Base-by-base conservation (phyloP, 2,329 filamentous ascomycete species). In the Coniochaeta prunicola region DNA sequence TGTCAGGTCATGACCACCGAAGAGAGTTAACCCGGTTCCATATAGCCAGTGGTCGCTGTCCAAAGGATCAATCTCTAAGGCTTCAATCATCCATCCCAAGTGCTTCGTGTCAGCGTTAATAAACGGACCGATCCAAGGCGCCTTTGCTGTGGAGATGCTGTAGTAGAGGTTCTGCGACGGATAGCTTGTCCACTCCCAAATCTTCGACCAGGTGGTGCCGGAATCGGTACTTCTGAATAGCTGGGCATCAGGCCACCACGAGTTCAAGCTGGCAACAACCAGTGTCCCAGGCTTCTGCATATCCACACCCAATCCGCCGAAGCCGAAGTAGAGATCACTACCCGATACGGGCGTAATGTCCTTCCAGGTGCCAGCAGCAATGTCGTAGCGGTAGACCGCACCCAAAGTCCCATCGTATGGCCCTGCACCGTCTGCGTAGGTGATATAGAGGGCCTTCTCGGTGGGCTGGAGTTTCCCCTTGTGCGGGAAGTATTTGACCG, bases 21-120 rank as follows among this genome's bases (percentile, higher is more conserved):
- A 69, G 3, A 71, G 56, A 0, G 68, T 70, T 21, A 73, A 68
- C 15, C 83, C 82, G 0, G 83, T 86, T n/a, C 79, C 81, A 59
- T 85, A 86, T 0, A 85, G 70, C 80, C 81, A 85, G 66, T 84
- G 82, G 64, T 84, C 75, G 59, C 80, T 83, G 64, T 86, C 81
- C 28, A 77, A 74, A 0, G 83, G 83, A 64, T 85, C 74, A 56
- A 86, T 85, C 24, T 80, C 80, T 8, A 85, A 68, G 0, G 77
- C 71, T 64, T 85, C 83, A 9, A 85, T 80, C 83, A 85, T 85
- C 82, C 82, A 85, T 1, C 83, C 83, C 3, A 85, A 68, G 31
- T 74, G 73, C 69, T 82, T 80, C 15, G 71, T 74, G 58, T 80
- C 78, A 7, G 77, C 73, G 63, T 78, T 72, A 57, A 83, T 75